These are phyloP conservation scores for Chlorella ohadii DNA, from an alignment of 139 green algal species.

Conservation along the genomic window DNA sequence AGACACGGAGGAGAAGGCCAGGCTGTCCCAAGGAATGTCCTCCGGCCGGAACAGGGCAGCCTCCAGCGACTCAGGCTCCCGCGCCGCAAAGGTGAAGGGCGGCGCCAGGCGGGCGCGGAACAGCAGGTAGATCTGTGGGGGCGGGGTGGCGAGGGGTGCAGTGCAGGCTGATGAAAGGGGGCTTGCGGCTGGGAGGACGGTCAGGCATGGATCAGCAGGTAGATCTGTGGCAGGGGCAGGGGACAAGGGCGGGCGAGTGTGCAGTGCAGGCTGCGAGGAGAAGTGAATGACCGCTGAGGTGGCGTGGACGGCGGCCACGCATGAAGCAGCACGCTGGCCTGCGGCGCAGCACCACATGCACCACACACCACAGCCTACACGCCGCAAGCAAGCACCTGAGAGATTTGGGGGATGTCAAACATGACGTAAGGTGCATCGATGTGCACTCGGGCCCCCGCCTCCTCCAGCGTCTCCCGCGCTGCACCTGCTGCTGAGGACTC, in stretches of 20 bases:
- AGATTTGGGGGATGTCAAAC: slow-evolving; percentile 76
- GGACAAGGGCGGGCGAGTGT: neutral
- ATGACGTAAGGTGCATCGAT: slow-evolving; percentile 64
- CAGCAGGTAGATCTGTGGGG: slow-evolving; percentile 13
- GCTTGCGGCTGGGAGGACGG: too few relatives aligned
- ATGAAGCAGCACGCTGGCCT: too few relatives aligned
- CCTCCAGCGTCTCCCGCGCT: slow-evolving; percentile 75
- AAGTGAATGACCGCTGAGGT: too few relatives aligned
- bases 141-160: too few relatives aligned
- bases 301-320: too few relatives aligned
- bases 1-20: slow-evolving; percentile 80
- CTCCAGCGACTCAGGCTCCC: slow-evolving; percentile 76
- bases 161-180: too few relatives aligned
- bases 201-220: slow-evolving; percentile 46
- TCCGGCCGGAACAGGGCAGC: slow-evolving; percentile 70
- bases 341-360: too few relatives aligned
- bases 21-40: slow-evolving; percentile 75
- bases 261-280: too few relatives aligned
- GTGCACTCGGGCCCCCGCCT: slow-evolving; percentile 60
- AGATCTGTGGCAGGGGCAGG: slow-evolving; percentile 53
- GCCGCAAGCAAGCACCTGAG: too few relatives aligned
- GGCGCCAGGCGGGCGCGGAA: slow-evolving; percentile 49
- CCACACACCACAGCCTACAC: too few relatives aligned
- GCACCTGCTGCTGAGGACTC: slow-evolving; percentile 76
- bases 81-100: slow-evolving; percentile 55